Evolutionary conservation across 148 eudicot genomes (phyloP).

Genomic region (Cornus controversa): DNA sequence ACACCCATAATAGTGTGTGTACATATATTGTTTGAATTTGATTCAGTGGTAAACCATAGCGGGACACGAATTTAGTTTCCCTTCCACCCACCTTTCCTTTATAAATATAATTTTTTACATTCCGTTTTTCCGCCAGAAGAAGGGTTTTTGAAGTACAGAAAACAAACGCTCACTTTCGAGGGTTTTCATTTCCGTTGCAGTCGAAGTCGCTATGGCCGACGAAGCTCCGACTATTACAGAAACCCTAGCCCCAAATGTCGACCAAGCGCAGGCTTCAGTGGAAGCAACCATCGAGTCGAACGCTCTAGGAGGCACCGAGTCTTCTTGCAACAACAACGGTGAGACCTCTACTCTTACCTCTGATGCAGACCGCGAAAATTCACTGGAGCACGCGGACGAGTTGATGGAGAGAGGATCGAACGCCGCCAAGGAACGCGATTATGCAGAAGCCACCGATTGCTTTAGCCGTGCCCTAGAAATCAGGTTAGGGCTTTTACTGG

Average conservation of each 20-base stretch:
- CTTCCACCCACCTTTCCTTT: neutral
- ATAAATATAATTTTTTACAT: neutral
- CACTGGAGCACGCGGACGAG: constrained; percentile 63
- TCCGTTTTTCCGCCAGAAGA: constrained; percentile 16
- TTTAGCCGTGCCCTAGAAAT: constrained; percentile 97
- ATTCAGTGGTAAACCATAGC: no score
- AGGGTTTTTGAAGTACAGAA: constrained; percentile 12
- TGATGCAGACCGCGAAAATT: constrained; percentile 34
- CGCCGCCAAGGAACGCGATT: constrained; percentile 62
- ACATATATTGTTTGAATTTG: no score
- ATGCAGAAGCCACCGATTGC: constrained; percentile 69
- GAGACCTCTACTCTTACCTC: constrained; percentile 33
- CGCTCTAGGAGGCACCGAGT: constrained; percentile 40
- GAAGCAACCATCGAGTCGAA: constrained; percentile 45
- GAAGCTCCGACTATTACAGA: constrained; percentile 21
- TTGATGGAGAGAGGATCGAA: constrained; percentile 55
- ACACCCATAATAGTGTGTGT: no score
- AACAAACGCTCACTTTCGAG: neutral
- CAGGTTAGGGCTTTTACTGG: constrained; percentile 42
- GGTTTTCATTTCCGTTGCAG: neutral
- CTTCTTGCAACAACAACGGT: constrained; percentile 41
- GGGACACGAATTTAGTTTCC: no score
- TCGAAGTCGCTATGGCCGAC: constrained; percentile 28
- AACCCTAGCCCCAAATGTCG: constrained; percentile 13
- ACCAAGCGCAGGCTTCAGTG: constrained; percentile 31